Conservation (phyloP, 352 stramenopile species). For the Pilasporangium apinafurcum region DNA sequence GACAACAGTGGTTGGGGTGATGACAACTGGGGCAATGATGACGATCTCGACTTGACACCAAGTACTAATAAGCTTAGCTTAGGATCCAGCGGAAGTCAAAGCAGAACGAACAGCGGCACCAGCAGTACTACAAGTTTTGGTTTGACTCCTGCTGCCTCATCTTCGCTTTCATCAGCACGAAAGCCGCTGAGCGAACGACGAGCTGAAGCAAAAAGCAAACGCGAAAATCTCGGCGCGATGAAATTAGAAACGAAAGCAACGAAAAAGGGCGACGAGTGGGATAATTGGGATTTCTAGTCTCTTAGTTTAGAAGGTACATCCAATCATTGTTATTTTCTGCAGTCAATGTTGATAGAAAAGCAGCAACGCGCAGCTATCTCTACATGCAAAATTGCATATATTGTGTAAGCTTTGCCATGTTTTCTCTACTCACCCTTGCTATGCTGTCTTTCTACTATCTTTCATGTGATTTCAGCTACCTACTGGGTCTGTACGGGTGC, state of each 20-base stretch:
- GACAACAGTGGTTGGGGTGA: conserved; percentile 41
- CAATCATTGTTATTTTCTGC: background rate
- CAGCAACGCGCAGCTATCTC: too few relatives aligned
- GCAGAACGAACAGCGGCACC: background rate
- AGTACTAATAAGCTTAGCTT: conserved; percentile 9
- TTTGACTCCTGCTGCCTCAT: background rate
- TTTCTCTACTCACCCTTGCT: background rate
- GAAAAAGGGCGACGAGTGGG: conserved; percentile 67
- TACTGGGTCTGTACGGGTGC: conserved; percentile 8
- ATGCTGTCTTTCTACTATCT: background rate
- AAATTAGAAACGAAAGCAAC: conserved; percentile 34
- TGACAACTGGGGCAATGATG: conserved; percentile 61
- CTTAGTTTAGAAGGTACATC: background rate
- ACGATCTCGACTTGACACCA: conserved; percentile 30
- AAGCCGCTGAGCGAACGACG: conserved; percentile 50
- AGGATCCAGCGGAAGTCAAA: conserved; percentile 1
- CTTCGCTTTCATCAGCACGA: conserved; percentile 4
- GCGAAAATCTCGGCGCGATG: conserved; percentile 44
- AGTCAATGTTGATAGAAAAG: background rate
- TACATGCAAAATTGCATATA: background rate
- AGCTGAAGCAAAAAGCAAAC: conserved; percentile 52
- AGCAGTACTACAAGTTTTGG: background rate
- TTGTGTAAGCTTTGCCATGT: too few relatives aligned
- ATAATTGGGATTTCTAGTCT: conserved; percentile 76
- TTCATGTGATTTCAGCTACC: background rate